Conservation (phyloP, 2,329 filamentous ascomycete species). For the Hypoxylon sp. region DNA sequence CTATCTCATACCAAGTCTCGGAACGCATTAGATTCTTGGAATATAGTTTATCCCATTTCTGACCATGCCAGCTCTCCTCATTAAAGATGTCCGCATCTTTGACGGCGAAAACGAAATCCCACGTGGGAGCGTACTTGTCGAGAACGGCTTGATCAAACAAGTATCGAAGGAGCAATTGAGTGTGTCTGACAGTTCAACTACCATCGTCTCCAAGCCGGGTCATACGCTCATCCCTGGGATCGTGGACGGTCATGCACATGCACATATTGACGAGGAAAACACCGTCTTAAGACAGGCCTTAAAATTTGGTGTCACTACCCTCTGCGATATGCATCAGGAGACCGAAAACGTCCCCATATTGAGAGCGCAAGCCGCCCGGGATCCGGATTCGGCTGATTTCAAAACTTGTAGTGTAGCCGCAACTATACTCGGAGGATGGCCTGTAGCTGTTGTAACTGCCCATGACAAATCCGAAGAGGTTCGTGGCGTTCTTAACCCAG, state of each 20-base stretch:
- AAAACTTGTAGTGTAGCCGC: slow-evolving; percentile 65
- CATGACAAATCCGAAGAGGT: slow-evolving; percentile 36
- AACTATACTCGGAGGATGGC: slow-evolving; percentile 68
- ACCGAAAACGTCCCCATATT: slow-evolving; percentile 54
- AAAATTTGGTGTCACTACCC: slow-evolving; percentile 66
- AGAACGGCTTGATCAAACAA: slow-evolving; percentile 58
- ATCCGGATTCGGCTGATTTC: slow-evolving; percentile 61
- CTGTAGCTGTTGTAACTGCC: slow-evolving; percentile 45
- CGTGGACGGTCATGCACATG: slow-evolving; percentile 67
- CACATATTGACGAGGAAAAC: slow-evolving; percentile 54
- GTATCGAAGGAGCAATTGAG: slow-evolving; percentile 39
- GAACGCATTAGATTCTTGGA: neutral
- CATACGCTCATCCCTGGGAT: slow-evolving; percentile 65
- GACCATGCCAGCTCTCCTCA: slow-evolving; percentile 31
- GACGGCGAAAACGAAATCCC: slow-evolving; percentile 61
- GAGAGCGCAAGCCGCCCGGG: slow-evolving; percentile 52
- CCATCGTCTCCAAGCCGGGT: slow-evolving; percentile 59
- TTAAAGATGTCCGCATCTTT: slow-evolving; percentile 60
- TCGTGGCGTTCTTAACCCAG: neutral
- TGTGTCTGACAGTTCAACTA: slow-evolving; percentile 29
- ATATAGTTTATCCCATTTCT: neutral
- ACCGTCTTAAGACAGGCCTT: slow-evolving; percentile 60
- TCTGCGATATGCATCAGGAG: slow-evolving; percentile 64
- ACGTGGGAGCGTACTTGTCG: slow-evolving; percentile 59
- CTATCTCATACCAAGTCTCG: neutral